Percentiles rank a stretch among this genome's conserved stretches.
phyloP scores from a whole-genome alignment of 495 filamentous ascomycete genomes.

The Penicillium lividum region DNA sequence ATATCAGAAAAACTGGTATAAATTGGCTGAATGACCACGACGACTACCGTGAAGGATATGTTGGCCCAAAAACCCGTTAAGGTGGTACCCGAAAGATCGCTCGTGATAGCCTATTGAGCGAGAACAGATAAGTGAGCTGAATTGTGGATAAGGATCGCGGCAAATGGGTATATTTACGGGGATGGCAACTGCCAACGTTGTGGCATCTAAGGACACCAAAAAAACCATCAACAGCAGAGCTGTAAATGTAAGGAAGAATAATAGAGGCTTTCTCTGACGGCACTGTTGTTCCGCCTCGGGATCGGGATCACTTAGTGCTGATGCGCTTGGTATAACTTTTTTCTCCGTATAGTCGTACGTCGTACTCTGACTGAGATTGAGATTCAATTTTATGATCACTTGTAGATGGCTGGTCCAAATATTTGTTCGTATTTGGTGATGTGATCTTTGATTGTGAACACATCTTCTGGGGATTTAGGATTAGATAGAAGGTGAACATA shows the following conservation, averaged over 20 bases:
- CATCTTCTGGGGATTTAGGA: no score
- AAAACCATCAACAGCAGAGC: constrained; percentile 60
- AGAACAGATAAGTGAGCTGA: not conserved
- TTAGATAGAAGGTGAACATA: no score
- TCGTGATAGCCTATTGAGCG: not conserved
- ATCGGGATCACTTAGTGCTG: not conserved
- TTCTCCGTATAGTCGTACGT: not conserved
- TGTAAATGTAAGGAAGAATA: constrained; percentile 33
- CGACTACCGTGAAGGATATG: constrained; percentile 42
- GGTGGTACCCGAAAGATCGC: constrained; percentile 43
- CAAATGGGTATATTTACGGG: constrained; percentile 43
- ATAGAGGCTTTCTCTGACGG: constrained; percentile 1
- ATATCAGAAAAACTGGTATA: constrained; percentile 49
- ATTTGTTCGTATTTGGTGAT: no score
- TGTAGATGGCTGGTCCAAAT: no score
- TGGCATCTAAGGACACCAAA: constrained; percentile 67
- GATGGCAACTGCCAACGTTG: constrained; percentile 68
- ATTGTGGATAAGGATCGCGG: not conserved
- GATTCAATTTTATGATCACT: not conserved
- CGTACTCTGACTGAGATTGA: not conserved
- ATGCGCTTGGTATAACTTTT: not conserved
- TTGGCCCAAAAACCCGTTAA: constrained; percentile 57
- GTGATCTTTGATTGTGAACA: no score
- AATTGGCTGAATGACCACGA: constrained; percentile 38
- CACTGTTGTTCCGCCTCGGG: not conserved